These are phyloP conservation scores for Pyrenochaeta sp. DNA, from an alignment of 2,329 filamentous ascomycete genomes.

Conservation along the genomic window DNA sequence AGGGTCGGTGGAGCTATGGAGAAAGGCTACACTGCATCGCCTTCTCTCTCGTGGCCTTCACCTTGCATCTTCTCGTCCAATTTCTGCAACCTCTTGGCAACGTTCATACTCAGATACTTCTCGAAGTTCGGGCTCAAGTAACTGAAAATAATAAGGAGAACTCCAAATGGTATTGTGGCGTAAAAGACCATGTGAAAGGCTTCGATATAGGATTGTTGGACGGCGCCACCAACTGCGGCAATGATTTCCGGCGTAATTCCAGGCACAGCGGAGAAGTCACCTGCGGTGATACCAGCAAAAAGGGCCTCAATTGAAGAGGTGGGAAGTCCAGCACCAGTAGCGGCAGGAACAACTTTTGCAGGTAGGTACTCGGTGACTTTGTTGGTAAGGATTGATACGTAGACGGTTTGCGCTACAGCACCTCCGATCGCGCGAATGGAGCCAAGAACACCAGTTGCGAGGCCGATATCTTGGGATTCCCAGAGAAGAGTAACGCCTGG, in stretches of 20 bases:
- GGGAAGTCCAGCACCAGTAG: slow-evolving; percentile 26
- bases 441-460: slow-evolving; percentile 55
- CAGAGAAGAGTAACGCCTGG: slow-evolving; percentile 56
- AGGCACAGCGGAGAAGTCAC: slow-evolving; percentile 29
- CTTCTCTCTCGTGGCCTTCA: slow-evolving; percentile 11
- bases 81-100: slow-evolving; percentile 31
- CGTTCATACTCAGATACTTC: slow-evolving; percentile 31
- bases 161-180: slow-evolving; percentile 32
- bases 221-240: slow-evolving; percentile 15
- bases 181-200: slow-evolving; percentile 29
- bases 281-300: slow-evolving; percentile 27
- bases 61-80: slow-evolving; percentile 18
- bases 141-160: slow-evolving; percentile 21
- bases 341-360: slow-evolving; percentile 30
- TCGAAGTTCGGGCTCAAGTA: slow-evolving; percentile 29
- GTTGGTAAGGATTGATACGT: slow-evolving; percentile 35
- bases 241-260: slow-evolving; percentile 29
- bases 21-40: not conserved
- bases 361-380: slow-evolving; percentile 26
- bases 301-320: slow-evolving; percentile 25
- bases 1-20: too few relatives aligned
- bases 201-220: slow-evolving; percentile 23
- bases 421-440: slow-evolving; percentile 50
- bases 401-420: slow-evolving; percentile 35
- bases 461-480: slow-evolving; percentile 57